Evolutionary conservation across 2,329 filamentous ascomycete species (phyloP).

Genomic region (Mycosphaerella arachidis): DNA sequence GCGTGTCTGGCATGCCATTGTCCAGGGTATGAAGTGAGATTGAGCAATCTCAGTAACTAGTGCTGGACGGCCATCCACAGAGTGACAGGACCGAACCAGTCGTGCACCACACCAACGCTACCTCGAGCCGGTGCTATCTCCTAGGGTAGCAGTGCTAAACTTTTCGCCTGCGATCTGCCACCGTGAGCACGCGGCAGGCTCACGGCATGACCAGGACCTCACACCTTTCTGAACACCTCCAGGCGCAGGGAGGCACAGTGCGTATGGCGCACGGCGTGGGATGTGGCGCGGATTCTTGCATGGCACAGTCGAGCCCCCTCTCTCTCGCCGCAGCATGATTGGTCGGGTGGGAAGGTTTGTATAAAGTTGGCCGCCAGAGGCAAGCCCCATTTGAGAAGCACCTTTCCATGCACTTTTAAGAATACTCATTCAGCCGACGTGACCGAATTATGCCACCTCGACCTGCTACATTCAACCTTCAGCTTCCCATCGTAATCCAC

Average conservation of each 20-base stretch:
- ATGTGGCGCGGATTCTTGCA: not conserved
- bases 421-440: not conserved
- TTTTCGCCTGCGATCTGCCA: not conserved
- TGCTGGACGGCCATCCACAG: too few species aligned
- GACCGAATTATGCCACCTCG: not conserved
- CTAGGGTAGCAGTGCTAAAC: too few species aligned
- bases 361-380: not conserved
- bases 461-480: too few species aligned
- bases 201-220: not conserved
- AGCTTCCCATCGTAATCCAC: too few species aligned
- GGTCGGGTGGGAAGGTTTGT: not conserved
- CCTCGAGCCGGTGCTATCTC: too few species aligned
- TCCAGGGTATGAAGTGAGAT: not conserved
- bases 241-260: not conserved
- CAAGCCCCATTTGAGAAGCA: not conserved
- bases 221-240: not conserved
- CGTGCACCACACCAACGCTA: too few species aligned
- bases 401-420: not conserved
- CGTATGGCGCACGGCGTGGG: not conserved
- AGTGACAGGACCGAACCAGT: too few species aligned
- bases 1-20: not conserved
- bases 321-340: not conserved
- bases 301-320: not conserved
- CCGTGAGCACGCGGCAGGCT: too few species aligned
- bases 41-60: not conserved